phyloP scores from a whole-genome alignment of 441 rosid genomes.

The Melianthus villosus region DNA sequence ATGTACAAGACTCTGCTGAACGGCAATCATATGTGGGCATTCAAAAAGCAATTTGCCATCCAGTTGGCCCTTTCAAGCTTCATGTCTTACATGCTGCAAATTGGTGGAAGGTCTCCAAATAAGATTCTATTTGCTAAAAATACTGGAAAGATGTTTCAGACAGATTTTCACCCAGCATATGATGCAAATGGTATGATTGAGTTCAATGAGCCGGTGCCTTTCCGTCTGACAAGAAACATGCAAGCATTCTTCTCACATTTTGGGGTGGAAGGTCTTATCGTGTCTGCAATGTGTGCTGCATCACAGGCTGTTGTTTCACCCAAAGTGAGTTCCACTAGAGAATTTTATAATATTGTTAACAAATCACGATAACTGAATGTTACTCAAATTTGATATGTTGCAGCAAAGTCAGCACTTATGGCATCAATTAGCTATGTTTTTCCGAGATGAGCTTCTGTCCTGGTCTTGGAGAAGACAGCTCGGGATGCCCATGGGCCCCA shows the following conservation, averaged over 20 bases:
- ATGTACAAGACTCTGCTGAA: slow-evolving; percentile 75
- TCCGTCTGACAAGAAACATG: slow-evolving; percentile 88
- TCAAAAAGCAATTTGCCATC: slow-evolving; percentile 85
- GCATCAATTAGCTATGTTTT: slow-evolving; percentile 94
- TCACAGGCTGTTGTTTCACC: slow-evolving; percentile 82
- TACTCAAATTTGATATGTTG: slow-evolving; percentile 5
- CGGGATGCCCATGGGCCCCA: slow-evolving; percentile 41
- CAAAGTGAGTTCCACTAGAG: slow-evolving; percentile 28
- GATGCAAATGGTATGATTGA: slow-evolving; percentile 84
- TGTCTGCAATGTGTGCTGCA: slow-evolving; percentile 78
- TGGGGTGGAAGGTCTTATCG: slow-evolving; percentile 90
- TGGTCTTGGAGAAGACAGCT: slow-evolving; percentile 93
- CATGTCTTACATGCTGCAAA: slow-evolving; percentile 91
- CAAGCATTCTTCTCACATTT: slow-evolving; percentile 84
- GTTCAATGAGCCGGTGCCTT: slow-evolving; percentile 85
- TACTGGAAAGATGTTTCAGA: slow-evolving; percentile 85
- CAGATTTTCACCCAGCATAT: slow-evolving; percentile 95
- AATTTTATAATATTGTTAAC: too few species aligned
- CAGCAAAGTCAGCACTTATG: slow-evolving; percentile 84
- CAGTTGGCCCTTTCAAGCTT: slow-evolving; percentile 92
- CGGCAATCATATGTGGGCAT: slow-evolving; percentile 90
- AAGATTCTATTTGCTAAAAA: slow-evolving; percentile 89
- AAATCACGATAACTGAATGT: too few species aligned
- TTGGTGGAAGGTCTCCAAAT: slow-evolving; percentile 96
- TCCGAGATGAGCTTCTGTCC: slow-evolving; percentile 83